Percentiles rank a stretch among this genome's conserved stretches.
Evolutionary conservation across 176 grass and related monocot genomes (phyloP).

Genomic region (Ananas comosus): DNA sequence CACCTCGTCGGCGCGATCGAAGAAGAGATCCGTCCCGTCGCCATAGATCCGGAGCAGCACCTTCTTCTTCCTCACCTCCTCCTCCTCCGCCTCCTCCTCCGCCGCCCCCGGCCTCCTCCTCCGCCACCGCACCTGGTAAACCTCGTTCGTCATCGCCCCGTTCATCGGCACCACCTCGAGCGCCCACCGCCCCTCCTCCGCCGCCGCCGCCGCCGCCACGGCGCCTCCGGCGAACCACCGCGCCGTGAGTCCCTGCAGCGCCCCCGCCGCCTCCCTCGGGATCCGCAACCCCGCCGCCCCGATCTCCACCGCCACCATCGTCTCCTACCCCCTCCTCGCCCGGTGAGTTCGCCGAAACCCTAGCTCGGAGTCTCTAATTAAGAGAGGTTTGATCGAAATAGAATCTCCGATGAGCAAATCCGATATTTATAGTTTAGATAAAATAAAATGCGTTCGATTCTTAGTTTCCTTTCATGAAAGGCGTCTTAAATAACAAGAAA

Average conservation of each 20-base stretch:
- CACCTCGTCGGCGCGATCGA: slow-evolving; percentile 82
- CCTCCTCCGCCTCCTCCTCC: slow-evolving; percentile 2
- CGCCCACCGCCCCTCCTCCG: slow-evolving; percentile 49
- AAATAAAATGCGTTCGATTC: too few species aligned
- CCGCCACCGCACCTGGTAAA: slow-evolving; percentile 79
- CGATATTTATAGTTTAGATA: too few species aligned
- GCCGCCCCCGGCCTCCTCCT: slow-evolving; percentile 1
- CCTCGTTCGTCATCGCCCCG: slow-evolving; percentile 98
- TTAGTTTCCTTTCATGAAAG: too few species aligned
- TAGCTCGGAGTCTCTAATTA: too few species aligned
- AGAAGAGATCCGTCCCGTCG: slow-evolving; percentile 85
- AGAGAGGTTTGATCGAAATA: too few species aligned
- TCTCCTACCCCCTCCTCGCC: not conserved
- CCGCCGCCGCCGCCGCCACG: slow-evolving; percentile 43
- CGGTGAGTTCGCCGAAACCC: too few species aligned
- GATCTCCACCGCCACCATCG: slow-evolving; percentile 66
- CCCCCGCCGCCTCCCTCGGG: slow-evolving; percentile 73
- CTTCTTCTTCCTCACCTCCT: slow-evolving; percentile 50
- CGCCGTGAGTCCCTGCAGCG: slow-evolving; percentile 57
- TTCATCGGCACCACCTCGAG: slow-evolving; percentile 77
- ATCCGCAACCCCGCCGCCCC: slow-evolving; percentile 34
- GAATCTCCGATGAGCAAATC: too few species aligned
- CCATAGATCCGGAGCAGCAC: slow-evolving; percentile 86
- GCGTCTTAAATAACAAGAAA: too few species aligned
- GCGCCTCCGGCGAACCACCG: slow-evolving; percentile 46